Base-by-base conservation (phyloP, 257 asterid genomes). In the Nemophila menziesii region DNA sequence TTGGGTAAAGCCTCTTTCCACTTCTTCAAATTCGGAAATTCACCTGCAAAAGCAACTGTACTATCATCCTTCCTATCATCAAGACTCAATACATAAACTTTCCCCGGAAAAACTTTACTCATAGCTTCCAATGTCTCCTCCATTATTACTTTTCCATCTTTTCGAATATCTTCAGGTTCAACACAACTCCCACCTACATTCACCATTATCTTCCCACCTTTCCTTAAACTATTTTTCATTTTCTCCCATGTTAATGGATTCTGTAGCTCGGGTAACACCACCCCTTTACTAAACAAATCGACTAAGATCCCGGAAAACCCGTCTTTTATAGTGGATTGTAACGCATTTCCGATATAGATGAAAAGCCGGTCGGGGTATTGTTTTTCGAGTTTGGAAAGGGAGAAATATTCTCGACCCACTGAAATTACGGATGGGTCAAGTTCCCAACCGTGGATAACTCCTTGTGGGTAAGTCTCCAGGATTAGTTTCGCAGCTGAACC, bases 101-200 rank as follows among this genome's bases (percentile, higher is more conserved):
- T 57, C 11, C 61, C 56, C 0, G 44, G 62, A 26, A 84, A 84
- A 15, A 54, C 87, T 58, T 38, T 16, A 1, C 66, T 4, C 79
- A 84, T 68, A 5, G 90, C 95, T 62, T 43, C 48, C 68, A 82
- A 51, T 1, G 97, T 82, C 66, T 79, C 77, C 63, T 68, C 82
- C 97, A 86, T 86, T 51, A 82, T 56, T 27, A 46, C 46, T 4
- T 69, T 52, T 48, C 97, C 97, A 36, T 82, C 81, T 49, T 69
- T 86, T 50, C 87, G 64, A 0, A 56, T 39, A 61, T 86, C 93
- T 49, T 86, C 97, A 3, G 97, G 75, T 68, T 82, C 97, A 37
- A 82, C 93, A 38, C 97, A 87, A 48, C 79, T 73, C 47, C 97
- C 97, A 29, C 97, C 97, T 5, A 80, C 92, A 48, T 87, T 87